A percentile compares a stretch with the other conserved stretches of the same genome.
Conservation (phyloP, 768 basidiomycete genomes). For the Harrya chromipes region DNA sequence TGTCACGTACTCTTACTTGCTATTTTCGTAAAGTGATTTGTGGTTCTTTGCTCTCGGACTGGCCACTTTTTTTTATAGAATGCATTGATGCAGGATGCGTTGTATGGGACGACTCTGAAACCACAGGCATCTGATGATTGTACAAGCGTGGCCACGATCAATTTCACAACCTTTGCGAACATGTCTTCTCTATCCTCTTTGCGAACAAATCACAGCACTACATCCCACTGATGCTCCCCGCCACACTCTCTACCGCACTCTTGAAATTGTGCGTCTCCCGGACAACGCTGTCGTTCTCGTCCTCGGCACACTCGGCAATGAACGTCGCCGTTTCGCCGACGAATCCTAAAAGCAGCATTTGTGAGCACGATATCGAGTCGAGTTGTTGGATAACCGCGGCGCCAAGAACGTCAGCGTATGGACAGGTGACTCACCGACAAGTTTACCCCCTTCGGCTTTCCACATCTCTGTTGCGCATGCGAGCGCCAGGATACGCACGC, state of each 20-base stretch:
- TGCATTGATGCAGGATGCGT: too few relatives aligned
- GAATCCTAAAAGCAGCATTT: conserved; percentile 48
- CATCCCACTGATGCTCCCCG: conserved; percentile 50
- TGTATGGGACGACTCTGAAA: too few relatives aligned
- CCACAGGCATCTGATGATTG: too few relatives aligned
- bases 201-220: neutral
- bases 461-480: conserved; percentile 69
- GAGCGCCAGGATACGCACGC: conserved; percentile 68
- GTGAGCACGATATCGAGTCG: neutral
- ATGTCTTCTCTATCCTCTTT: too few relatives aligned
- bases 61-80: too few relatives aligned
- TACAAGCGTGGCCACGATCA: too few relatives aligned
- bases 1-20: too few relatives aligned
- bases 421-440: conserved; percentile 47
- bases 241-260: conserved; percentile 65
- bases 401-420: too few relatives aligned
- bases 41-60: too few relatives aligned
- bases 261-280: conserved; percentile 65
- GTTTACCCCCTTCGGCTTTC: conserved; percentile 69
- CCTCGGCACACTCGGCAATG: conserved; percentile 83
- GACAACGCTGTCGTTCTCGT: conserved; percentile 84
- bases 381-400: neutral
- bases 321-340: conserved; percentile 81
- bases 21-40: too few relatives aligned
- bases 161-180: too few relatives aligned